These are phyloP conservation scores for Mesembryanthemum crystallinum DNA, from an alignment of 148 eudicot genomes.

Conservation along the genomic window DNA sequence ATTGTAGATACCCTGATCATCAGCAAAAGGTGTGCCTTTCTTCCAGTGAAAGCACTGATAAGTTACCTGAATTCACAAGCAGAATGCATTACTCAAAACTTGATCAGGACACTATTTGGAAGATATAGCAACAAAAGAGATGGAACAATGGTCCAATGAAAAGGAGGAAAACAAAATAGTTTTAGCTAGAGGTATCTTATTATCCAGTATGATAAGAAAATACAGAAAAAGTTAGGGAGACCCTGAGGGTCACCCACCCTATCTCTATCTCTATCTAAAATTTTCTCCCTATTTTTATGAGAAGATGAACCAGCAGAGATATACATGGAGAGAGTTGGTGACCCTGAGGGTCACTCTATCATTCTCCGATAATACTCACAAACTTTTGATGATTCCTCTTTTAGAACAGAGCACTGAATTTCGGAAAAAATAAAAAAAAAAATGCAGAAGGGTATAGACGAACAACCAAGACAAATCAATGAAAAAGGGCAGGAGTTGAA, in stretches of 20 bases:
- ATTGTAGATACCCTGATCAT: conserved; percentile 81
- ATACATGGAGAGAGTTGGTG: too few species aligned
- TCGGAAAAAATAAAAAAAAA: too few species aligned
- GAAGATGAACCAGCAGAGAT: too few species aligned
- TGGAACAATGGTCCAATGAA: background rate
- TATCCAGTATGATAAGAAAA: background rate
- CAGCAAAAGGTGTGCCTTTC: conserved; percentile 87
- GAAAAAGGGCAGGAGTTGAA: background rate
- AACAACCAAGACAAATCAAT: background rate
- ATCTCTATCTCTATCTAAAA: too few species aligned
- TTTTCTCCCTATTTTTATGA: too few species aligned
- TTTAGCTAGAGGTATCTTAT: background rate
- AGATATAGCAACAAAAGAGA: background rate
- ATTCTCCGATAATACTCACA: too few species aligned
- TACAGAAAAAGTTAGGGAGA: too few species aligned
- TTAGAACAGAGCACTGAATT: background rate
- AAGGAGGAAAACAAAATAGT: background rate
- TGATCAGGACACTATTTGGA: background rate
- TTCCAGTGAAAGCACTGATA: conserved; percentile 77
- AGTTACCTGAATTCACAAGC: conserved; percentile 43
- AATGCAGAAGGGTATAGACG: background rate
- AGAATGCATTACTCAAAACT: background rate
- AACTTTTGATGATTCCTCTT: background rate
- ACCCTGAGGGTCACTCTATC: too few species aligned
- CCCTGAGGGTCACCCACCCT: too few species aligned